Conservation (phyloP, 2,329 filamentous ascomycete species). For the Aspergillus melleus region DNA sequence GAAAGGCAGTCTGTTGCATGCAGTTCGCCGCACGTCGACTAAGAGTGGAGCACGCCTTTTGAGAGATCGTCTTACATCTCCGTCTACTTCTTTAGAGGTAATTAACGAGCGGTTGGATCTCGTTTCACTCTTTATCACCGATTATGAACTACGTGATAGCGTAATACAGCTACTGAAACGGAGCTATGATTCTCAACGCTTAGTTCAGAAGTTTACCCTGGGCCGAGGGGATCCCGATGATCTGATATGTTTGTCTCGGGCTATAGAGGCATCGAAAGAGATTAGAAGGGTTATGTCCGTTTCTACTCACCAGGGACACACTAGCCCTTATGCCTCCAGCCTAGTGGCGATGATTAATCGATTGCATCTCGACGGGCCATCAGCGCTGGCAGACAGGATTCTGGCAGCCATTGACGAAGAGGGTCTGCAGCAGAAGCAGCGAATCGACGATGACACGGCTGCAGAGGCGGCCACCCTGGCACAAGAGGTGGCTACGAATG, state of each 20-base stretch:
- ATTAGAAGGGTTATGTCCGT: constrained; percentile 49
- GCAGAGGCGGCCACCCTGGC: constrained; percentile 71
- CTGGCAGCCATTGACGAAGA: constrained; percentile 86
- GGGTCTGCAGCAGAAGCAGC: constrained; percentile 77
- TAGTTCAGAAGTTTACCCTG: constrained; percentile 92
- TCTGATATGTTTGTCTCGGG: constrained; percentile 77
- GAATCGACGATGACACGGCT: constrained; percentile 70
- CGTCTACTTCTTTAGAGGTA: constrained; percentile 78
- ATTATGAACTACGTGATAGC: constrained; percentile 68
- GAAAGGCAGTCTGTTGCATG: constrained; percentile 83
- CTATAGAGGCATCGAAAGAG: constrained; percentile 71
- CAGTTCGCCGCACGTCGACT: constrained; percentile 85
- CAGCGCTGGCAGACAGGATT: constrained; percentile 70
- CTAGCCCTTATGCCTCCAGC: constrained; percentile 26
- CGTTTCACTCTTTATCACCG: constrained; percentile 70
- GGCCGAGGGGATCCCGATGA: constrained; percentile 92
- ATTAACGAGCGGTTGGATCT: constrained; percentile 81
- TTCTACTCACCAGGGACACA: constrained; percentile 23
- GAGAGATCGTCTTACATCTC: constrained; percentile 79
- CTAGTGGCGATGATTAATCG: constrained; percentile 33
- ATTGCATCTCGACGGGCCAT: constrained; percentile 60
- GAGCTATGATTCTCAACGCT: constrained; percentile 81
- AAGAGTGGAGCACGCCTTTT: constrained; percentile 86
- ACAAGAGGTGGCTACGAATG: constrained; percentile 66
- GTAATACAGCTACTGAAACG: constrained; percentile 67